These are phyloP conservation scores for Coemansia sp. DNA, from an alignment of 192 early-diverging fungal genomes.

Conservation along the genomic window DNA sequence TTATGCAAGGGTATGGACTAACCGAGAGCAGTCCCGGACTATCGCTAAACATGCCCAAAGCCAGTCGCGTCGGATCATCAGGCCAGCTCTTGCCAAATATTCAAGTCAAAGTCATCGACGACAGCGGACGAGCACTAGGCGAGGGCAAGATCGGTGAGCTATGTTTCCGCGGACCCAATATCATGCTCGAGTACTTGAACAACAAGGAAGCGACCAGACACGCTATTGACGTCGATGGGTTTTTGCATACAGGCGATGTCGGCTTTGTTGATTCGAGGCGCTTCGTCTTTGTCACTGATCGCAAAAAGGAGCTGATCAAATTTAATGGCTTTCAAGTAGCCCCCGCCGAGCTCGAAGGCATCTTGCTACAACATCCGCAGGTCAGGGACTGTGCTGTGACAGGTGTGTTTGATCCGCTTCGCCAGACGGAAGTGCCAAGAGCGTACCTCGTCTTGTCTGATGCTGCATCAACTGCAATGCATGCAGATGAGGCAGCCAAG, in stretches of 20 bases:
- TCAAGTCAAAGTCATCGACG: constrained; percentile 75
- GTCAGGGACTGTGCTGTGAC: constrained; percentile 73
- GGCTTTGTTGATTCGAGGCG: constrained; percentile 66
- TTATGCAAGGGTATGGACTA: constrained; percentile 68
- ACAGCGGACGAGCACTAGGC: constrained; percentile 63
- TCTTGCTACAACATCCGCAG: constrained; percentile 67
- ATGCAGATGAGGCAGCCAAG: constrained; percentile 26
- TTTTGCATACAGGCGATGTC: constrained; percentile 84
- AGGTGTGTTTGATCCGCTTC: constrained; percentile 60
- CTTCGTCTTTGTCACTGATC: constrained; percentile 67
- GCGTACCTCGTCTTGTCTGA: constrained; percentile 69
- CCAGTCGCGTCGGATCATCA: constrained; percentile 55
- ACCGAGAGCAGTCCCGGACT: constrained; percentile 57
- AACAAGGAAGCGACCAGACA: constrained; percentile 71
- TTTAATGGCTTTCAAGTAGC: constrained; percentile 80
- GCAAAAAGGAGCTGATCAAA: constrained; percentile 91
- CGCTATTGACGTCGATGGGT: constrained; percentile 71
- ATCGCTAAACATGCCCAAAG: constrained; percentile 35
- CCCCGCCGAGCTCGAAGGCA: constrained; percentile 83
- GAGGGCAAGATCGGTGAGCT: constrained; percentile 80
- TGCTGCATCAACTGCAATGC: constrained; percentile 4
- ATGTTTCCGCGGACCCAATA: constrained; percentile 80
- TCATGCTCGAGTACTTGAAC: constrained; percentile 84
- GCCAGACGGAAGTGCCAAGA: constrained; percentile 74
- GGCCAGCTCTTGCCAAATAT: constrained; percentile 75